Conservation (phyloP, 108 stramenopile species). For the Nitzschia sp. region DNA sequence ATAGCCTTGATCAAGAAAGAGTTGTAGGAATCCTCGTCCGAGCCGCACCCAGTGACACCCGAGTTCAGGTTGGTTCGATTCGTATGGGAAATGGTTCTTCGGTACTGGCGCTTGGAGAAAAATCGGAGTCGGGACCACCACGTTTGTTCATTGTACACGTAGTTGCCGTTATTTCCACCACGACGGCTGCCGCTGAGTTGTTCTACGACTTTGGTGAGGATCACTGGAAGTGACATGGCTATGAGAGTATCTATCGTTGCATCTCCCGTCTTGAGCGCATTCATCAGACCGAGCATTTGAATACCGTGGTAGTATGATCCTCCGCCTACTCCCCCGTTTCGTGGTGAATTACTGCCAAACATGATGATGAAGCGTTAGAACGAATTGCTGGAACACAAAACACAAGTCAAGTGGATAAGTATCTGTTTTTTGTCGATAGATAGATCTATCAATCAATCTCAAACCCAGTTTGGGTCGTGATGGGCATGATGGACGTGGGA, state of each 20-base stretch:
- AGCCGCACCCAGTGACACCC: neutral
- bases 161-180: no score
- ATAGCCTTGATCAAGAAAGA: conserved; percentile 30
- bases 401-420: no score
- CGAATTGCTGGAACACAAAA: no score
- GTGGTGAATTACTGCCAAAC: neutral
- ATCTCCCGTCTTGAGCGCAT: conserved; percentile 55
- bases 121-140: neutral
- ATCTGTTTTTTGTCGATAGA: no score
- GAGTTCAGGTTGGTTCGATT: neutral
- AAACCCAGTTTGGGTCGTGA: no score
- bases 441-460: no score
- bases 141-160: neutral
- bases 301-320: neutral
- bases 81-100: conserved; percentile 33
- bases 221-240: conserved; percentile 31
- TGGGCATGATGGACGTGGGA: no score
- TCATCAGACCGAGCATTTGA: conserved; percentile 43
- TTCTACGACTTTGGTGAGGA: conserved; percentile 20
- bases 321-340: no score
- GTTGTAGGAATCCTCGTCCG: conserved; percentile 23
- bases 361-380: no score
- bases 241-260: conserved; percentile 48
- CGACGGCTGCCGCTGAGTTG: neutral
- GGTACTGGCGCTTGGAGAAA: conserved; percentile 16